A percentile compares a stretch with the other conserved stretches of the same genome.
phyloP scores from a whole-genome alignment of 768 basidiomycete genomes.

The Lactarius akahatsu region DNA sequence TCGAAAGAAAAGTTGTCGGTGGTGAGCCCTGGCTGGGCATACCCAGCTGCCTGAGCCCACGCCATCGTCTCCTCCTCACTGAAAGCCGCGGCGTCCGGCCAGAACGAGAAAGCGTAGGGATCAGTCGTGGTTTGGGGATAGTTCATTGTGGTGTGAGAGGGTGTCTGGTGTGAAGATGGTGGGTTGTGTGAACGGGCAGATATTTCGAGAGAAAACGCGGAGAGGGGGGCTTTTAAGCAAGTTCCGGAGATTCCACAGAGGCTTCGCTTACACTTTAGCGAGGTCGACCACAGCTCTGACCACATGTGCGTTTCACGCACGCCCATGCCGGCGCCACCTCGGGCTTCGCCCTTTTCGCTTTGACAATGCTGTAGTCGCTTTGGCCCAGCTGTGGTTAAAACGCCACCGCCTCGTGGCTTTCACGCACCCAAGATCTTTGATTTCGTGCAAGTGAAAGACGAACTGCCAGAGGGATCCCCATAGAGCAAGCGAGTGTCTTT shows the following conservation, averaged over 20 bases:
- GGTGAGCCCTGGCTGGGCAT: neutral
- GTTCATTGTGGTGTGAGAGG: neutral
- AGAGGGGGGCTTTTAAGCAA: neutral
- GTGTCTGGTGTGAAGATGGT: neutral
- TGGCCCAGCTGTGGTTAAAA: neutral
- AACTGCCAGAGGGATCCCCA: neutral
- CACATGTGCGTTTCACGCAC: neutral
- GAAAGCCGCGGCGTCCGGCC: neutral
- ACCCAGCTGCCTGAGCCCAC: neutral
- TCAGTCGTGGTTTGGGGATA: neutral
- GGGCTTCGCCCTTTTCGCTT: neutral
- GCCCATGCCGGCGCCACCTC: neutral
- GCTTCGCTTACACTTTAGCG: neutral
- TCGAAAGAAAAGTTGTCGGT: neutral
- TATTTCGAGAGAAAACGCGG: neutral
- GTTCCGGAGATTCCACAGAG: neutral
- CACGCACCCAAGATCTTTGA: neutral
- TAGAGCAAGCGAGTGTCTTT: neutral
- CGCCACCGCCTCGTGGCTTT: neutral
- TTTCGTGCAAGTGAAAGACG: neutral
- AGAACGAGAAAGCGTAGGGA: neutral
- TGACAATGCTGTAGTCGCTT: neutral
- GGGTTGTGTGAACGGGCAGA: neutral
- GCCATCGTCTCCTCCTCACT: neutral
- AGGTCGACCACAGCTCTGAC: constrained; percentile 2